These are phyloP conservation scores for Mychonastes homosphaera DNA, from an alignment of 139 green algal species.

Conservation along the genomic window DNA sequence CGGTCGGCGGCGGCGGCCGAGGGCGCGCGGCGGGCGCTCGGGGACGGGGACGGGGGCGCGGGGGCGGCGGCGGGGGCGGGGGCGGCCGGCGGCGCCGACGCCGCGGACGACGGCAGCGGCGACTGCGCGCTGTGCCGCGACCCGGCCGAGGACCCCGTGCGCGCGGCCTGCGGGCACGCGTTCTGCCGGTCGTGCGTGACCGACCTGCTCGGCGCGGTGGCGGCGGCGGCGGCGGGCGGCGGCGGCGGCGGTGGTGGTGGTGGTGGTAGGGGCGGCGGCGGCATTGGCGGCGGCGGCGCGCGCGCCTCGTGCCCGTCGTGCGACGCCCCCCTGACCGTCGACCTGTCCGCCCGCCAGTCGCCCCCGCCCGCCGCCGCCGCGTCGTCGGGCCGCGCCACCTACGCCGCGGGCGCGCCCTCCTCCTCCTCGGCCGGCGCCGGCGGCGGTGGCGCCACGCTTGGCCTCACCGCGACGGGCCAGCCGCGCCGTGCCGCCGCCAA, in stretches of 20 bases:
- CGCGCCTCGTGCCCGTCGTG: slow-evolving; percentile 62
- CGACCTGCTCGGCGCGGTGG: slow-evolving; percentile 51
- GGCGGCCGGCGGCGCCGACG: slow-evolving; percentile 1
- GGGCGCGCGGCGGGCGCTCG: neutral
- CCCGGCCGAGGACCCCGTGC: slow-evolving; percentile 50
- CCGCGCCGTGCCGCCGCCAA: neutral
- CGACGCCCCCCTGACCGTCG: slow-evolving; percentile 54
- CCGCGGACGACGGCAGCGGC: slow-evolving; percentile 8
- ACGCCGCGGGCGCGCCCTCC: neutral
- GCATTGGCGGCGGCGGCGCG: neutral
- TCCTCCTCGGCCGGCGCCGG: neutral
- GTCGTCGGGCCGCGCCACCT: neutral
- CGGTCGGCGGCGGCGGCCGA: neutral
- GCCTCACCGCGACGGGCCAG: neutral
- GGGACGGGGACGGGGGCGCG: neutral
- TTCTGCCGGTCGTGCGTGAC: slow-evolving; percentile 73
- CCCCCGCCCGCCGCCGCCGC: neutral
- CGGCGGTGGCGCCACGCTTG: slow-evolving; percentile 1
- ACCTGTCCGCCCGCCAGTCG: slow-evolving; percentile 43
- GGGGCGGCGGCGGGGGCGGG: neutral
- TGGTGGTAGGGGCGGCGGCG: neutral
- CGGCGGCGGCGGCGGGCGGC: slow-evolving; percentile 11
- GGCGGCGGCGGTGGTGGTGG: neutral
- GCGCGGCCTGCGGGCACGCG: slow-evolving; percentile 50
- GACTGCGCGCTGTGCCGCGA: slow-evolving; percentile 69